Percentiles rank a stretch among this genome's conserved stretches.
Evolutionary conservation across 2,329 filamentous ascomycete genomes (phyloP).

Genomic region (Sporothrix curviconia): DNA sequence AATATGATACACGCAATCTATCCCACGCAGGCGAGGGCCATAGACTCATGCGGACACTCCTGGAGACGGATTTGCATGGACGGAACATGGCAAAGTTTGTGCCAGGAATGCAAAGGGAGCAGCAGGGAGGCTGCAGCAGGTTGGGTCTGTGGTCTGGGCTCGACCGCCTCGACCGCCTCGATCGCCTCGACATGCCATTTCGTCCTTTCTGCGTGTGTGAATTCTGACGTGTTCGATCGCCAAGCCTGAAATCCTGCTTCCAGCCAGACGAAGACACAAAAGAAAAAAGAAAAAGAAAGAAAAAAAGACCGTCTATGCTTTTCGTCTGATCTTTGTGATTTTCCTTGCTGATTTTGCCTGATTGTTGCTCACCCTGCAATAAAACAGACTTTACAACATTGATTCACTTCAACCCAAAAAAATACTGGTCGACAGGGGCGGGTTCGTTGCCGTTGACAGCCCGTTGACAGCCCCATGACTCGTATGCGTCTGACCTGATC

Average conservation of each 20-base stretch:
- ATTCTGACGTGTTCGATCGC: neutral
- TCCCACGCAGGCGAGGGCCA: no score
- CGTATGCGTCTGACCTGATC: neutral
- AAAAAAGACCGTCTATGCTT: no score
- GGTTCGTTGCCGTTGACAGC: no score
- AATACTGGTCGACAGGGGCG: neutral
- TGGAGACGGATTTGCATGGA: neutral
- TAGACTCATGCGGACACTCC: no score
- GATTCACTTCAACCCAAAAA: no score
- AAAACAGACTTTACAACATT: no score
- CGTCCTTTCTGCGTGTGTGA: neutral
- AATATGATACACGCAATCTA: neutral
- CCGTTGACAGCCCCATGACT: constrained; percentile 1
- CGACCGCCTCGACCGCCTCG: no score
- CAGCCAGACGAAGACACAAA: no score
- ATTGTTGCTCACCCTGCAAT: neutral
- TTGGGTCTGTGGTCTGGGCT: neutral
- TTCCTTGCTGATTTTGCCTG: neutral
- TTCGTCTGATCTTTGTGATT: neutral
- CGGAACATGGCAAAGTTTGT: neutral
- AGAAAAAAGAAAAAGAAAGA: no score
- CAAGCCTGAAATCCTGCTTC: neutral
- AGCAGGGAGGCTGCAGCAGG: neutral
- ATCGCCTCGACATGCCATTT: neutral
- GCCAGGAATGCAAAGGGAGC: neutral